Evolutionary conservation across 257 asterid genomes (phyloP), one percentile per base, ranked within the genome.

Genomic region (Phtheirospermum japonicum): DNA sequence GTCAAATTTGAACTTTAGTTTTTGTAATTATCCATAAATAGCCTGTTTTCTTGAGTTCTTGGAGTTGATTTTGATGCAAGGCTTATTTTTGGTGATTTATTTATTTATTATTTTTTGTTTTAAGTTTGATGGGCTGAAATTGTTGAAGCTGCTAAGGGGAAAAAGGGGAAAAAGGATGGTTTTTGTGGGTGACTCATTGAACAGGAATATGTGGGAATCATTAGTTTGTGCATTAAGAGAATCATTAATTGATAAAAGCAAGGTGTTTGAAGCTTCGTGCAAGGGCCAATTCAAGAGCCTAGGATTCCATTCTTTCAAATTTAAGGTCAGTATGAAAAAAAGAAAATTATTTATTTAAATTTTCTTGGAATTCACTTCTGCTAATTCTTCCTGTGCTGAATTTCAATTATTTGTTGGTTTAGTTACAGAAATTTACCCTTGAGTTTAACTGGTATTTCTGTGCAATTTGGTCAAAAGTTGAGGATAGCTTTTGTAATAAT

Each of bases 161-260:
- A n/a, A n/a, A n/a, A n/a, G n/a, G n/a, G 92, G 86, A 39, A 80
- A 87, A 61, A 72, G 79, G 16, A 12, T 84, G 77, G 86, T 69
- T 16, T 87, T 80, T 57, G 89, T 87, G 1, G 95, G 95, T 9
- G 95, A 86, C 71, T 86, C 92, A 0, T 59, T 86, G 28, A 84
- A 86, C 58, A 72, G 89, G 42, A 83, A 86, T 67, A 86, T 82
- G 88, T 87, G 90, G 93, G 90, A 87, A 40, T 82, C 88, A 0
- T 59, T 84, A 51, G 68, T 82, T 37, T 84, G 92, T 73, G 77
- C 82, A 20, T 19, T 80, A 68, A 72, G 80, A 72, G 72, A 59
- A 10, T 75, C 92, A 2, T 19, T 82, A 37, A 53, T 7, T 4
- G 70, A 78, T 59, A 72, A 79, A 60, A 79, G 32, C 43, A 78